Evolutionary conservation across 176 grass and related monocot genomes (phyloP), one percentile per base, ranked within the genome.

Genomic region (Phoenix dactylifera): DNA sequence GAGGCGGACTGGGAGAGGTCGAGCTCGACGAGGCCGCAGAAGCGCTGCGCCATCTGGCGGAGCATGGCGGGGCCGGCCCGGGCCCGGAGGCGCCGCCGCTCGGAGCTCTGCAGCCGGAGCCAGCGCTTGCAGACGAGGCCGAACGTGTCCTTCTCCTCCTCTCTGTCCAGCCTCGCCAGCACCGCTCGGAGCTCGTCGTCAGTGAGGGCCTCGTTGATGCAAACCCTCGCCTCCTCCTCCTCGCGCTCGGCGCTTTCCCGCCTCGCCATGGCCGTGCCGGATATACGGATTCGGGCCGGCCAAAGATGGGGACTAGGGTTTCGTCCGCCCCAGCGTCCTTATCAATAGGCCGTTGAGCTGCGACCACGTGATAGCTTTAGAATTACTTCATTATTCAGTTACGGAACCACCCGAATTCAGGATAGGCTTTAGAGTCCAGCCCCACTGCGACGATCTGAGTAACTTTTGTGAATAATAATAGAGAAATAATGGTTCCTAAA

Each of bases 41-140:
- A 95, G 14, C 85, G 76, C 15, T 48, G 61, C 15, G 83, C 77
- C 26, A 96, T 84, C 60, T 76, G 83, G 65, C 78, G 83, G 50
- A 91, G 73, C 78, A 86, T 88, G 72, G 63, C 81, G 15, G 87
- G 92, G 3, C 87, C 87, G n/a, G 81, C 74, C 15, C 86, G 81
- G 44, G 76, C 77, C 28, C 83, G 75, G 68, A 91, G 80, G 72
- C 75, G 76, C 15, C 81, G 70, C 2, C 91, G 77, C 53, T 81
- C 83, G 49, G 78, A 78, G 69, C 86, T 90, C 83, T 96, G 83
- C 44, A 96, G 77, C 77, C 73, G 77, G 54, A 86, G 82, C 91
- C 86, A 96, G 18, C 91, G 77, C 61, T 75, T 83, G 86, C 91
- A 90, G 4, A 96, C 86, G 53, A 96, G 83, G 2, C 83, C 75